phyloP scores from a whole-genome alignment of 495 filamentous ascomycete genomes.

The Apiosordaria backusii region DNA sequence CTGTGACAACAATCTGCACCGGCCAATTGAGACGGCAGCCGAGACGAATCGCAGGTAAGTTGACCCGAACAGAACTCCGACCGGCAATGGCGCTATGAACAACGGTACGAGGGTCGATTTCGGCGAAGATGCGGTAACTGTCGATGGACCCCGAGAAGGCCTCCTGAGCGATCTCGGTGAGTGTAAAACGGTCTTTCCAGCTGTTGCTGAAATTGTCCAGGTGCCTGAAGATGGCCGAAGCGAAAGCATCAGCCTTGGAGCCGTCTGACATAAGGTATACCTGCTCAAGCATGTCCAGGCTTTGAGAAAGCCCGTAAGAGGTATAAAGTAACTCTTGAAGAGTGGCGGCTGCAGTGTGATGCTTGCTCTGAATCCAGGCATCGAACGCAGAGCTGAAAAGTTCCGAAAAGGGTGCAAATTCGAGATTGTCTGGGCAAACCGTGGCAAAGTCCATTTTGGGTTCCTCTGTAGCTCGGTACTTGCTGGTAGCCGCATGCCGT shows the following conservation, averaged over 20 bases:
- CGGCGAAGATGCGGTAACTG: conserved; percentile 53
- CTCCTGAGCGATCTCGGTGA: conserved; percentile 74
- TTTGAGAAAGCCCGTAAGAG: conserved; percentile 61
- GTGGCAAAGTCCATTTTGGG: conserved; percentile 52
- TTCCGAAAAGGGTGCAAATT: conserved; percentile 69
- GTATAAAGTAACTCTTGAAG: conserved; percentile 64
- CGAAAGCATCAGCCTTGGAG: conserved; percentile 56
- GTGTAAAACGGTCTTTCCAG: conserved; percentile 79
- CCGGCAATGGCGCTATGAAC: conserved; percentile 32
- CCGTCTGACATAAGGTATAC: conserved; percentile 75
- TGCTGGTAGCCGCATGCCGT: conserved; percentile 31
- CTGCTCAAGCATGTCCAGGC: conserved; percentile 63
- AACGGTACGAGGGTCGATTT: conserved; percentile 44
- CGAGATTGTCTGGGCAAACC: conserved; percentile 43
- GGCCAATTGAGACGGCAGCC: conserved; percentile 74
- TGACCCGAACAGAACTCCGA: conserved; percentile 43
- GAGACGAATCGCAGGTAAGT: conserved; percentile 56
- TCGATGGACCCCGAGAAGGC: conserved; percentile 60
- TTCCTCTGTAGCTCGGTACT: conserved; percentile 28
- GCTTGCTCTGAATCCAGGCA: conserved; percentile 66
- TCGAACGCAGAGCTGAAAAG: conserved; percentile 67
- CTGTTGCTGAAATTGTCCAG: conserved; percentile 61
- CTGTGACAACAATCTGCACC: conserved; percentile 74
- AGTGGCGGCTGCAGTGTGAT: conserved; percentile 61
- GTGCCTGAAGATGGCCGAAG: conserved; percentile 68